Conservation (phyloP, 352 stramenopile species). For the Pythium phragmiticola region DNA sequence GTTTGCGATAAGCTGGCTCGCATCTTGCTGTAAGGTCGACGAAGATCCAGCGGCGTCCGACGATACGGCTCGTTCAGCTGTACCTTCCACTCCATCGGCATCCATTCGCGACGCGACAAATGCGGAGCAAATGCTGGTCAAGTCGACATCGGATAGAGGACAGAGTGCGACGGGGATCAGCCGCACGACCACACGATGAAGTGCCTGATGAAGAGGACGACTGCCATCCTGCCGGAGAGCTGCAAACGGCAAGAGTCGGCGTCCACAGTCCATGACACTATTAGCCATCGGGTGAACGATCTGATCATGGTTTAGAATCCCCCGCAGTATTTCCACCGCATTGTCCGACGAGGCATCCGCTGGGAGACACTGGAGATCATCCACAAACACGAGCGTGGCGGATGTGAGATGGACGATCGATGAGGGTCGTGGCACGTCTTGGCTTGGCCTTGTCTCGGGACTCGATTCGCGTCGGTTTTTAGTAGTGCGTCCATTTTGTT, state of each 20-base stretch:
- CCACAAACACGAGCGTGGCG: constrained; percentile 46
- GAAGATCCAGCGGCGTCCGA: constrained; percentile 5
- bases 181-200: constrained; percentile 32
- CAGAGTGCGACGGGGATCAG: constrained; percentile 40
- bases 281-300: constrained; percentile 41
- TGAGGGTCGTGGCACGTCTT: background rate
- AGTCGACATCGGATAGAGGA: constrained; percentile 38
- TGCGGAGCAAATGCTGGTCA: constrained; percentile 49
- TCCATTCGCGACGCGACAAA: constrained; percentile 21
- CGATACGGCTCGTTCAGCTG: background rate
- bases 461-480: background rate
- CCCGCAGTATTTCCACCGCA: constrained; percentile 46
- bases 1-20: constrained; percentile 33
- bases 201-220: background rate
- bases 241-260: constrained; percentile 21
- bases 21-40: constrained; percentile 36
- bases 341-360: constrained; percentile 26
- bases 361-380: constrained; percentile 58
- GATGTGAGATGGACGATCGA: constrained; percentile 1
- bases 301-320: constrained; percentile 40
- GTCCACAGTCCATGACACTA: constrained; percentile 25
- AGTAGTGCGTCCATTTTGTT: background rate
- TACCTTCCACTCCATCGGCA: background rate
- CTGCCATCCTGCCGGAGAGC: constrained; percentile 26
- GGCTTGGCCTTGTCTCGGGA: background rate